These are phyloP conservation scores for Penicillium coprophilum DNA, from an alignment of 495 filamentous ascomycete genomes.

Conservation along the genomic window DNA sequence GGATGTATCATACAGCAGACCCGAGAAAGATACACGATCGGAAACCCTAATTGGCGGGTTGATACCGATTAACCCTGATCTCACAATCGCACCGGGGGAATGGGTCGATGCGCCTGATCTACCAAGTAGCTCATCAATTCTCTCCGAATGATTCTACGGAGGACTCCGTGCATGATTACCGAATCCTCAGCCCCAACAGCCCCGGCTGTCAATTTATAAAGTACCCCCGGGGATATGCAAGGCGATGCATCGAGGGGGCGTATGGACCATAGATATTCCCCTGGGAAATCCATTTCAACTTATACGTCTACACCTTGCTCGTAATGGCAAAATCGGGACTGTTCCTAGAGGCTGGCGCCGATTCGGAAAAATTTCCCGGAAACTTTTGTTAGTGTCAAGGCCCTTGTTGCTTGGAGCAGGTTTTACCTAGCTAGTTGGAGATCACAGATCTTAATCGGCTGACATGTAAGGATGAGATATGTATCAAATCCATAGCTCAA, in stretches of 20 bases:
- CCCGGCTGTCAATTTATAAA: background rate
- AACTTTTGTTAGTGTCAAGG: conserved; percentile 5
- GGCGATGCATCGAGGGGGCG: conserved; percentile 6
- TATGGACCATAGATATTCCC: background rate
- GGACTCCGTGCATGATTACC: no score
- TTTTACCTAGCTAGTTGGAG: background rate
- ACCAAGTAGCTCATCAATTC: no score
- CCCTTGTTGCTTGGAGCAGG: no score
- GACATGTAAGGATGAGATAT: conserved; percentile 22
- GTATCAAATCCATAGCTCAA: no score
- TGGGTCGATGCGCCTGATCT: background rate
- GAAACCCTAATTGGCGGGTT: conserved; percentile 10
- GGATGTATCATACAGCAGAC: background rate
- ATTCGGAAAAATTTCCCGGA: background rate
- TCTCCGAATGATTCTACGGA: background rate
- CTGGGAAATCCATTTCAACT: no score
- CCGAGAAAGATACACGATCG: conserved; percentile 15
- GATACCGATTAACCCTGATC: no score
- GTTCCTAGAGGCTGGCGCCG: background rate
- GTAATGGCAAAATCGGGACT: background rate
- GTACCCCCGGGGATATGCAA: conserved; percentile 16
- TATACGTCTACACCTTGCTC: no score
- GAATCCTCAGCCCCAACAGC: no score
- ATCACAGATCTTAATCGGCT: conserved; percentile 11
- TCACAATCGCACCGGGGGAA: no score